phyloP scores from a whole-genome alignment of 2,329 filamentous ascomycete species.

The Trichoderma guizhouense region DNA sequence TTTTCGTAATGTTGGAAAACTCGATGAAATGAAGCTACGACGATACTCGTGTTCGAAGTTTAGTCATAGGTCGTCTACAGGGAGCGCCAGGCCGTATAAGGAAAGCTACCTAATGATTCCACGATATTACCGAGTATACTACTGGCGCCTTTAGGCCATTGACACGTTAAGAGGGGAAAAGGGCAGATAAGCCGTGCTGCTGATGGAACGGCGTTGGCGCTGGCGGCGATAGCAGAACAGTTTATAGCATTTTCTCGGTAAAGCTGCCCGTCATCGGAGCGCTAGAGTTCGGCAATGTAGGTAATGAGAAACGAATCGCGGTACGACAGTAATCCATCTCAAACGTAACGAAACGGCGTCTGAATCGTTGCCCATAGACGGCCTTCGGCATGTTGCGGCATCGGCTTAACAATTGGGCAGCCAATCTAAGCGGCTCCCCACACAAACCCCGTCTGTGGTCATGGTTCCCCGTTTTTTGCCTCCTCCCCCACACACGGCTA shows the following conservation, averaged over 20 bases:
- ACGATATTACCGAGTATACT: background rate
- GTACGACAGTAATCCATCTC: background rate
- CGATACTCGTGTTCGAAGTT: background rate
- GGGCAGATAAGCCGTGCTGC: background rate
- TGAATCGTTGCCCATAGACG: background rate
- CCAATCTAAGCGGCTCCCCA: background rate
- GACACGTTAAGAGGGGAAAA: background rate
- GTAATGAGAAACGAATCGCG: background rate
- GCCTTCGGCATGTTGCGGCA: conserved; percentile 21
- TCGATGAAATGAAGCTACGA: background rate
- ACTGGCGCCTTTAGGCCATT: background rate
- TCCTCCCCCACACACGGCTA: conserved; percentile 15
- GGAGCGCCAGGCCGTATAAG: background rate
- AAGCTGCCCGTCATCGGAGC: background rate
- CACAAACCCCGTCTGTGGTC: background rate
- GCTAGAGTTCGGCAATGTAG: background rate
- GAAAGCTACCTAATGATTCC: conserved; percentile 1
- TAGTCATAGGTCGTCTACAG: background rate
- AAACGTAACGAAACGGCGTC: background rate
- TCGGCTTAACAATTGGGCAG: conserved; percentile 18
- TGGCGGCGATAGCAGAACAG: background rate
- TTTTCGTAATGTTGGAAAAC: background rate
- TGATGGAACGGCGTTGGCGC: background rate
- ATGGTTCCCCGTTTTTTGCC: conserved; percentile 1
- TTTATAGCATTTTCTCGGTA: conserved; percentile 2